Evolutionary conservation across 2,329 filamentous ascomycete genomes (phyloP).

Genomic region (Ploettnerulaceae sp.): DNA sequence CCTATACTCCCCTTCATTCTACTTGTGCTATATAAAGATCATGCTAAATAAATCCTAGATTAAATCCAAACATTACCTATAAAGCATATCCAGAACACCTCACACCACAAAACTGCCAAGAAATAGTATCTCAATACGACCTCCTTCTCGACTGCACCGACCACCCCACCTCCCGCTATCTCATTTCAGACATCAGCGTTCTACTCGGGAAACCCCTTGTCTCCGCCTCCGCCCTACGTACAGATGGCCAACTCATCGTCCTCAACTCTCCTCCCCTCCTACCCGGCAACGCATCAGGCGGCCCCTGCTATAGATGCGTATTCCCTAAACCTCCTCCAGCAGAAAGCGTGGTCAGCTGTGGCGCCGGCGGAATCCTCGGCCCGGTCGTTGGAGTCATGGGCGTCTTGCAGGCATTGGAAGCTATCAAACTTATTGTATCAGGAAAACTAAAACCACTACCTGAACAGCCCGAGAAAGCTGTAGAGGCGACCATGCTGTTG

Average conservation of each 20-base stretch:
- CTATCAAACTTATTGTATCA: slow-evolving; percentile 71
- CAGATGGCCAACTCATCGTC: slow-evolving; percentile 84
- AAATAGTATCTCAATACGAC: slow-evolving; percentile 68
- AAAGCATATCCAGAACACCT: slow-evolving; percentile 59
- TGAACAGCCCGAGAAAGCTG: slow-evolving; percentile 18
- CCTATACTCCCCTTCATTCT: not conserved
- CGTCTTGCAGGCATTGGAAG: slow-evolving; percentile 82
- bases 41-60: slow-evolving; percentile 37
- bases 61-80: slow-evolving; percentile 70
- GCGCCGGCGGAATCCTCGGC: slow-evolving; percentile 87
- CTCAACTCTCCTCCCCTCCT: slow-evolving; percentile 73
- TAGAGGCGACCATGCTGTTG: slow-evolving; percentile 35
- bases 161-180: slow-evolving; percentile 83
- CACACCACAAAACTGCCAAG: slow-evolving; percentile 60
- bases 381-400: slow-evolving; percentile 94
- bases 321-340: slow-evolving; percentile 85
- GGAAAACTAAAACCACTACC: slow-evolving; percentile 18
- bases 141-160: slow-evolving; percentile 93
- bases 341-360: slow-evolving; percentile 77
- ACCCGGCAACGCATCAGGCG: slow-evolving; percentile 53
- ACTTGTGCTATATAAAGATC: not conserved
- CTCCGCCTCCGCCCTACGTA: slow-evolving; percentile 83
- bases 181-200: slow-evolving; percentile 87
- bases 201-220: slow-evolving; percentile 74
- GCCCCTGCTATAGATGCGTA: slow-evolving; percentile 90